A percentile compares a stretch with the other conserved stretches of the same genome.
phyloP scores from a whole-genome alignment of 257 asterid species.

The Gynochthodes officinalis region DNA sequence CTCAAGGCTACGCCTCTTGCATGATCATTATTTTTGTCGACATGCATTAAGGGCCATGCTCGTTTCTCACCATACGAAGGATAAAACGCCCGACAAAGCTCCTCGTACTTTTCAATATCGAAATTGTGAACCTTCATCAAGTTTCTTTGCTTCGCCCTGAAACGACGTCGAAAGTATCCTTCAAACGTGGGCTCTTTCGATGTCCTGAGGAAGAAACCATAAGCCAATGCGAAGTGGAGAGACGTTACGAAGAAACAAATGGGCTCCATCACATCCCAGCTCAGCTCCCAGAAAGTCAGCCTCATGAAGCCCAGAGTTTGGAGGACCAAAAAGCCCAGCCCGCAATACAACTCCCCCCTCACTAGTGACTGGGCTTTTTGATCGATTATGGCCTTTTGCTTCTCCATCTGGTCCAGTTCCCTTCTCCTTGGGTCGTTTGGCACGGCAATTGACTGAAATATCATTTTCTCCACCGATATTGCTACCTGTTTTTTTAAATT shows the following conservation, averaged over 20 bases:
- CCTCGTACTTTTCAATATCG: slow-evolving; percentile 33
- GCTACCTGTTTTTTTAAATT: slow-evolving; percentile 45
- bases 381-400: slow-evolving; percentile 53
- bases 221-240: slow-evolving; percentile 66
- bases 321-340: slow-evolving; percentile 59
- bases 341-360: slow-evolving; percentile 55
- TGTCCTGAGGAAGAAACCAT: slow-evolving; percentile 45
- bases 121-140: slow-evolving; percentile 38
- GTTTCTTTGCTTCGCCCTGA: slow-evolving; percentile 38
- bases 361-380: slow-evolving; percentile 59
- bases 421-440: slow-evolving; percentile 75
- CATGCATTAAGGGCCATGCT: neutral
- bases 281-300: slow-evolving; percentile 86
- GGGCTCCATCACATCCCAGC: slow-evolving; percentile 99
- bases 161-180: slow-evolving; percentile 46
- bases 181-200: slow-evolving; percentile 48
- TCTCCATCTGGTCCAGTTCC: slow-evolving; percentile 54
- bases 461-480: slow-evolving; percentile 58
- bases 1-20: slow-evolving; percentile 19
- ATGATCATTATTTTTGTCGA: slow-evolving; percentile 1
- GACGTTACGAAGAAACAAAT: slow-evolving; percentile 88
- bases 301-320: slow-evolving; percentile 94
- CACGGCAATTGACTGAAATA: slow-evolving; percentile 42
- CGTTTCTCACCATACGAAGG: slow-evolving; percentile 22
- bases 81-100: slow-evolving; percentile 30